Conservation (phyloP, 2,329 filamentous ascomycete species). For the Pseudocercospora eumusae region DNA sequence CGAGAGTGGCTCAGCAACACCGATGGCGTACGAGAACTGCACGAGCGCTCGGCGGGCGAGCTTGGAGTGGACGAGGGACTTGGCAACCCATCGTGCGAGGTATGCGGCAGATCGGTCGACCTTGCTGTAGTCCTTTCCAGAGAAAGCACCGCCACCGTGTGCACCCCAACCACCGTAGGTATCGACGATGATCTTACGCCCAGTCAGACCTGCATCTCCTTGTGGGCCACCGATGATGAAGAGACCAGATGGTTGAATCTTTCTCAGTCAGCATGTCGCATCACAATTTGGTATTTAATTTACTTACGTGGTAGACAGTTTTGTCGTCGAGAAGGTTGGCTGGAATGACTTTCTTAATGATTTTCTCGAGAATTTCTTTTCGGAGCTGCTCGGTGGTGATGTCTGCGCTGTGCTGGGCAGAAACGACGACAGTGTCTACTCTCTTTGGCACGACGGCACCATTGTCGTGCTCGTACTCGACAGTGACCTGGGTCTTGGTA, state of each 20-base stretch:
- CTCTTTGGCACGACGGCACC: constrained; percentile 89
- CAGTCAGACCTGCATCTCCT: constrained; percentile 97
- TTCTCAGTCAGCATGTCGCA: constrained; percentile 16
- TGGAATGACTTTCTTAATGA: constrained; percentile 93
- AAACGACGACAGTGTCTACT: constrained; percentile 96
- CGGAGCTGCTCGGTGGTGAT: constrained; percentile 90
- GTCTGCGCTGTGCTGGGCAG: constrained; percentile 85
- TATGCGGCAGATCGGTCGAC: constrained; percentile 98
- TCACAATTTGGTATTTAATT: not conserved
- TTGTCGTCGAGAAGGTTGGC: constrained; percentile 87
- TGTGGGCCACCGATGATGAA: constrained; percentile 99
- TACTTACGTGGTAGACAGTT: constrained; percentile 87
- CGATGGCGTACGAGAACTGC: constrained; percentile 98
- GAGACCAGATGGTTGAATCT: constrained; percentile 94
- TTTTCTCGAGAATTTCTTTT: constrained; percentile 95
- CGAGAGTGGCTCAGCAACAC: constrained; percentile 95
- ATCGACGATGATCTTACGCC: constrained; percentile 99
- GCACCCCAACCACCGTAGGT: constrained; percentile 99
- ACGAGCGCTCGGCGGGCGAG: constrained; percentile 91
- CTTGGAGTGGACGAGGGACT: constrained; percentile 87
- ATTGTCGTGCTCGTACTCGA: constrained; percentile 97
- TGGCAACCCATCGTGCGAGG: constrained; percentile 97
- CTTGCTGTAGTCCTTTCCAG: constrained; percentile 99
- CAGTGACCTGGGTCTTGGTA: constrained; percentile 99
- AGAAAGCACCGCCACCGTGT: constrained; percentile 99